These are phyloP conservation scores for Pisolithus tinctorius DNA, from an alignment of 768 basidiomycete genomes.

Conservation along the genomic window DNA sequence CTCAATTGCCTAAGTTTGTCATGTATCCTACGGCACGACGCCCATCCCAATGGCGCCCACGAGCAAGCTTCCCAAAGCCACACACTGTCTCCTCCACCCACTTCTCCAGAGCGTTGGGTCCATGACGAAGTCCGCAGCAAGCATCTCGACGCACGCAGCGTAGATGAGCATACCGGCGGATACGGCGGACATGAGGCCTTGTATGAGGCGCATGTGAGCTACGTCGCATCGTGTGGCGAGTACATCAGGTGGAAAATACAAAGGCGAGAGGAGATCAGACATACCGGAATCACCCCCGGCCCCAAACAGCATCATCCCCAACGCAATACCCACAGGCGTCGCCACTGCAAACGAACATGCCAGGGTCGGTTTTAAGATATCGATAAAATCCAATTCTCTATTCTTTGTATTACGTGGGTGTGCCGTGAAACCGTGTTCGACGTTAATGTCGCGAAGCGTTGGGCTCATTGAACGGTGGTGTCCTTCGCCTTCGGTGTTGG, in stretches of 20 bases:
- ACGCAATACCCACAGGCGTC: constrained; percentile 59
- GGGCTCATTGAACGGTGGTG: not conserved
- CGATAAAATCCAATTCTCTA: constrained; percentile 7
- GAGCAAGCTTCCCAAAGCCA: constrained; percentile 56
- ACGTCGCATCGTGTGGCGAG: not conserved
- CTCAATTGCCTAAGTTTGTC: too few species aligned
- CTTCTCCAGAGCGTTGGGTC: constrained; percentile 45
- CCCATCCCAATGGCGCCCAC: constrained; percentile 59
- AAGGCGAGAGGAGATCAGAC: constrained; percentile 2
- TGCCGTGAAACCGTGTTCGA: not conserved
- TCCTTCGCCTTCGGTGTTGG: not conserved
- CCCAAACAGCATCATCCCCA: constrained; percentile 48
- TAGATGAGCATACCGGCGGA: constrained; percentile 83
- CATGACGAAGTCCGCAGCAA: constrained; percentile 80
- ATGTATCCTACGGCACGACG: not conserved
- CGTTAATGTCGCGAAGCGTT: not conserved
- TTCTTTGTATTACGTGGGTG: not conserved
- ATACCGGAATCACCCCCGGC: constrained; percentile 24
- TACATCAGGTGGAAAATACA: not conserved
- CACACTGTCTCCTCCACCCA: constrained; percentile 32
- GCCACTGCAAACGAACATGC: constrained; percentile 66
- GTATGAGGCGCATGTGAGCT: constrained; percentile 49
- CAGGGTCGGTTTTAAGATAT: constrained; percentile 45
- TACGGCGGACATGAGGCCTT: constrained; percentile 75
- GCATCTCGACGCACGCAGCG: constrained; percentile 80